phyloP scores from a whole-genome alignment of 2,329 filamentous ascomycete species.

The Fusarium udum region DNA sequence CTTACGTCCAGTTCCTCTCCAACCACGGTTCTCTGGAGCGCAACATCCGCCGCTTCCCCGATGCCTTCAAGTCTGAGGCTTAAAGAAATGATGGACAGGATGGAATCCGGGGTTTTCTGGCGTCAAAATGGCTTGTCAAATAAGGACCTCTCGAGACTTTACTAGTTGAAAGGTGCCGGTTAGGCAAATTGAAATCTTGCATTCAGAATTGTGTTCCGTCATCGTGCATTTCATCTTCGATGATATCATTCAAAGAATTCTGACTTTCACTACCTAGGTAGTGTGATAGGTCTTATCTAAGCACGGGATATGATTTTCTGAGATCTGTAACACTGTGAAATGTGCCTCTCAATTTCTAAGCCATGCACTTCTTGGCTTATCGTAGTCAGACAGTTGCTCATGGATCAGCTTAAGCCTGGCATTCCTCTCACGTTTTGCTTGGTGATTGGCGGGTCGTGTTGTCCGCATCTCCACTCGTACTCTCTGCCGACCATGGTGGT shows the following conservation, averaged over 20 bases:
- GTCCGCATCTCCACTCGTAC: conserved; percentile 1
- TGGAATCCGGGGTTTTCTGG: conserved; percentile 55
- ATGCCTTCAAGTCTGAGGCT: conserved; percentile 76
- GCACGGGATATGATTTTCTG: neutral
- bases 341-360: neutral
- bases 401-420: neutral
- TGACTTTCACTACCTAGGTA: neutral
- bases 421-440: neutral
- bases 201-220: conserved; percentile 29
- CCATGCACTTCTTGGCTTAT: neutral
- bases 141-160: conserved; percentile 47
- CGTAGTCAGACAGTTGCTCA: neutral
- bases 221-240: conserved; percentile 1
- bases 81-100: conserved; percentile 56
- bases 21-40: conserved; percentile 87
- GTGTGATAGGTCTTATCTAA: neutral
- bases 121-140: conserved; percentile 58
- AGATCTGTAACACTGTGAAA: neutral
- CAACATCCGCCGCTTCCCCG: conserved; percentile 96
- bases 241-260: conserved; percentile 7
- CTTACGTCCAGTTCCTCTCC: conserved; percentile 98
- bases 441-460: conserved; percentile 14
- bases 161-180: conserved; percentile 46
- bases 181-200: conserved; percentile 50
- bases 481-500: neutral